phyloP scores from a whole-genome alignment of 2,329 filamentous ascomycete genomes.

The Fusarium guadeloupense region DNA sequence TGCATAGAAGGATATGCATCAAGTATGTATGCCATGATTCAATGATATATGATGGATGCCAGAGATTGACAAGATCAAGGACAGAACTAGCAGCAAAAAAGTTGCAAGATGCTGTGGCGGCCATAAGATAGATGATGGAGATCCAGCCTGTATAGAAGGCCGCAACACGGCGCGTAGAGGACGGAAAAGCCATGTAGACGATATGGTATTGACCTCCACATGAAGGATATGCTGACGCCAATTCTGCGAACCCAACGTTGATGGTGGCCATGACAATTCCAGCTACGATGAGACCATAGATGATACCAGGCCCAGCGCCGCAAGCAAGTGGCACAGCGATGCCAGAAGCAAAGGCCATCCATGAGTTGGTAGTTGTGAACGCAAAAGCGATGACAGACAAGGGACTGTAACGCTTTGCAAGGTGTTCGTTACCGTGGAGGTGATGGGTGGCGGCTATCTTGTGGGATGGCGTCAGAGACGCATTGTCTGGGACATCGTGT shows the following conservation, averaged over 20 bases:
- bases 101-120: slow-evolving; percentile 39
- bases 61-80: slow-evolving; percentile 34
- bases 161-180: slow-evolving; percentile 34
- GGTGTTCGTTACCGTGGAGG: slow-evolving; percentile 14
- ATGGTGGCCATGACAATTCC: slow-evolving; percentile 39
- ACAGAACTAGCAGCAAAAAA: slow-evolving; percentile 41
- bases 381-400: slow-evolving; percentile 42
- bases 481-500: slow-evolving; percentile 14
- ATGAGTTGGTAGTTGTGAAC: slow-evolving; percentile 42
- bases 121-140: slow-evolving; percentile 41
- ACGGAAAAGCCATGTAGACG: slow-evolving; percentile 40
- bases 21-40: slow-evolving; percentile 41
- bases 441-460: slow-evolving; percentile 16
- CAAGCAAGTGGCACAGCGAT: slow-evolving; percentile 38
- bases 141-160: slow-evolving; percentile 41
- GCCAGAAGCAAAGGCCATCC: slow-evolving; percentile 41
- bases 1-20: slow-evolving; percentile 37
- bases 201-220: slow-evolving; percentile 43
- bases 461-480: slow-evolving; percentile 31
- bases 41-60: slow-evolving; percentile 31
- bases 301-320: slow-evolving; percentile 39
- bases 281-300: slow-evolving; percentile 39
- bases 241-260: slow-evolving; percentile 40
- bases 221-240: slow-evolving; percentile 40
- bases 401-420: slow-evolving; percentile 39